Percentiles rank a stretch among this genome's conserved stretches.
Evolutionary conservation across 2,329 filamentous ascomycete genomes (phyloP).

Genomic region (Dothistroma septosporum): DNA sequence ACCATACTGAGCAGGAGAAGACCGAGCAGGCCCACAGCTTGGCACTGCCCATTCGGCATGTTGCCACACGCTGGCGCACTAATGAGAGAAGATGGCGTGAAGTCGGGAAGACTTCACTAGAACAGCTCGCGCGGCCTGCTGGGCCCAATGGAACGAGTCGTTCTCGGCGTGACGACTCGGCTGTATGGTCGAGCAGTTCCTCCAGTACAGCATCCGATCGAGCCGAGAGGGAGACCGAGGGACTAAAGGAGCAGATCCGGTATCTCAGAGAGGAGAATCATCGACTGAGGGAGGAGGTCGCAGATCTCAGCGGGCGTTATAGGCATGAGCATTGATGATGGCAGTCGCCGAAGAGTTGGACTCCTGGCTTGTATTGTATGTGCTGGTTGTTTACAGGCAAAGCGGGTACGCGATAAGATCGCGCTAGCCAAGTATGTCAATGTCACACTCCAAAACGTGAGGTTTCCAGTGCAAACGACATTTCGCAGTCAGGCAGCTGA

Average conservation of each 20-base stretch:
- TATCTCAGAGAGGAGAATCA: background rate
- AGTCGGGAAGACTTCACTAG: background rate
- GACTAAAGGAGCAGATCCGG: background rate
- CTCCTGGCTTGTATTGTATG: background rate
- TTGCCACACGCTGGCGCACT: conserved; percentile 13
- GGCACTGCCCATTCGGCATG: conserved; percentile 7
- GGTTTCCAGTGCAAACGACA: no score
- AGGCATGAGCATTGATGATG: background rate
- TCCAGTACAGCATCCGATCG: background rate
- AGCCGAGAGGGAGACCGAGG: background rate
- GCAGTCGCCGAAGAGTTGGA: background rate
- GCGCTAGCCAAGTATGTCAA: background rate
- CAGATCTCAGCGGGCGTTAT: background rate
- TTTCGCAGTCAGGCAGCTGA: no score
- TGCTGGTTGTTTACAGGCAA: background rate
- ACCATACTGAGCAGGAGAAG: conserved; percentile 14
- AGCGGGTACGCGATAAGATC: background rate
- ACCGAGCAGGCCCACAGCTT: conserved; percentile 10
- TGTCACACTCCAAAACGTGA: background rate
- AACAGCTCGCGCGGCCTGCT: background rate
- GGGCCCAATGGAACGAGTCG: background rate
- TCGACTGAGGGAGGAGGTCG: background rate
- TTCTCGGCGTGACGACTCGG: background rate
- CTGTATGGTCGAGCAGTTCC: conserved; percentile 1
- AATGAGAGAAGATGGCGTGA: conserved; percentile 4